Base-by-base conservation (phyloP, 169 alveolate genomes). In the Babesia ovis region DNA sequence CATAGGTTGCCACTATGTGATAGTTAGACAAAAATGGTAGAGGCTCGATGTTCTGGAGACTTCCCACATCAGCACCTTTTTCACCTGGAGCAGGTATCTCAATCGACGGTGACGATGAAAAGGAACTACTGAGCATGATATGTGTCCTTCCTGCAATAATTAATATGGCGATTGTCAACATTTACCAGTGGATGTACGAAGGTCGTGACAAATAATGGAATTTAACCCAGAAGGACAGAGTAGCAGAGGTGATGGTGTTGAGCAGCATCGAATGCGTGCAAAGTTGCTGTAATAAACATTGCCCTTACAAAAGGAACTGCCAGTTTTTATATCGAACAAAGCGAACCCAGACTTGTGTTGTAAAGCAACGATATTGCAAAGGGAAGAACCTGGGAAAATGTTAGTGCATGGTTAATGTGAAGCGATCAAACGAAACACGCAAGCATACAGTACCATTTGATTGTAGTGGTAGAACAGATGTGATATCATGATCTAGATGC, bases 1-100 rank as follows among this genome's bases (percentile, higher is more conserved):
- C 87, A 35, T 79, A 79, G 22, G 83, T 69, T 4, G 83, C 18
- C 20, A 46, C 57, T 9, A 79, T 41, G 46, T 41, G 58, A 32
- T 25, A 35, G 20, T 25, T 56, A 2, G 75, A 80, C 8, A 69
- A 14, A 34, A 56, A 45, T 18, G 73, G 60, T 11, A 70, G 34
- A 20, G 76, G 70, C 45, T 42, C 61, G 27, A 74, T 58, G 48
- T 43, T 37, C 37, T 79, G 87, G 41, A 79, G 50, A 59, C 54
- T 69, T 25, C 87, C 87, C 18, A 79, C 25, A 23, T 79, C 87
- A 11, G 31, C 22, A 42, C 71, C 37, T 9, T 6, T 29, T 35
- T 46, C 59, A 2, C 34, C 32, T 4, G 56, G 56, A 3, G 57
- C 57, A 12, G 41, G 31, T 14, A 43, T 14, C 34, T 60, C 54